Base-by-base conservation (phyloP, 2,329 filamentous ascomycete genomes). In the Colletotrichum musicola region DNA sequence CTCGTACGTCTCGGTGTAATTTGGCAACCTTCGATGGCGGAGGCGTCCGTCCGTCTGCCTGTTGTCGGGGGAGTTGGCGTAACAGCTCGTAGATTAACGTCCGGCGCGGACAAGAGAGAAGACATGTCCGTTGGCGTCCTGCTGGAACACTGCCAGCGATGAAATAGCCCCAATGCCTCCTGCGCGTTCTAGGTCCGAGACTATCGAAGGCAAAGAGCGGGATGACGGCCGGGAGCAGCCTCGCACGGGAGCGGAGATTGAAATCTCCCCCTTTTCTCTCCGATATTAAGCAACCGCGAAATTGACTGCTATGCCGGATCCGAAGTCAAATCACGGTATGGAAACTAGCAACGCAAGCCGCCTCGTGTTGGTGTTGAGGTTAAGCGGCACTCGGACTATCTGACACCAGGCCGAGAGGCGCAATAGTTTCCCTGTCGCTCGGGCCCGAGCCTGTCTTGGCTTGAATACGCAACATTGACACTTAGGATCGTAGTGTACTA, bases 401-500 rank as follows among this genome's bases (percentile, higher is more conserved):
- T 27, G 20, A 53, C 46, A 53, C 20, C 27, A n/a, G 47, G 38
- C 27, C 40, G 47, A 38, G 42, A 58, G 54, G 65, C 65, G 64
- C 42, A 55, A 54, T 68, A 64, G 49, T 64, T 25, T 13, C n/a
- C n/a, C 4, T 40, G 20, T 18, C 40, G 38, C 49, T 16, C 25
- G 38, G 44, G 38, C 61, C 42, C 59, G 40, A 46, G 60, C 25
- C 53, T 14, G 20, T 20, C 10, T 47, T 49, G 61, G 54, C 61
- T 20, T 53, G 47, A 20, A n/a, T 44, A 6, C 27, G 49, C 38
- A 68, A 68, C 54, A n/a, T 68, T 68, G 65, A 68, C 61, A 27
- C 30, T 47, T 20, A n/a, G n/a, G 47, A n/a, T 38, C 12, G 9
- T 13, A n/a, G 12, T 25, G 9, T 35, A 35, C 30, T 35, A 35